These are phyloP conservation scores for Leccinum barrowsii DNA, from an alignment of 768 basidiomycete genomes.

Conservation along the genomic window DNA sequence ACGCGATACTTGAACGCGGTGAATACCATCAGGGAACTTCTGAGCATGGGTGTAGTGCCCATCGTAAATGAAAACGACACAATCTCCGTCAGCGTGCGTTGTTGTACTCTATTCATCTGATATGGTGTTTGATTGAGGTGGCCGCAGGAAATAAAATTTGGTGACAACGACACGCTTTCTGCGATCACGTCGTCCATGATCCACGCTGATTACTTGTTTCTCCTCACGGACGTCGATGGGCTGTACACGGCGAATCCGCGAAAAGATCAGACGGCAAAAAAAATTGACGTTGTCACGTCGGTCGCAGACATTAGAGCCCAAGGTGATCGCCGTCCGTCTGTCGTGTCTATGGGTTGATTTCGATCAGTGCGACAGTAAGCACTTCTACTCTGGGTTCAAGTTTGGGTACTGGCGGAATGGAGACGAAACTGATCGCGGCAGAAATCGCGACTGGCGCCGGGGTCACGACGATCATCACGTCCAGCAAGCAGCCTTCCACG, in stretches of 20 bases:
- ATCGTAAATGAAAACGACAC: slow-evolving; percentile 99
- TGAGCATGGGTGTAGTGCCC: slow-evolving; percentile 92
- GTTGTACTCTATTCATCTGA: background rate
- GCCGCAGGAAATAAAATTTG: slow-evolving; percentile 95
- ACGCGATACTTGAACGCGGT: slow-evolving; percentile 96
- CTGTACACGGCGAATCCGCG: slow-evolving; percentile 94
- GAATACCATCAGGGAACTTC: slow-evolving; percentile 88
- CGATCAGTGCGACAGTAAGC: slow-evolving; percentile 55
- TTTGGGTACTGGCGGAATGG: slow-evolving; percentile 98
- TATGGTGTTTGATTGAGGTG: background rate
- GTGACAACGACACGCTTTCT: slow-evolving; percentile 97
- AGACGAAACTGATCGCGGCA: slow-evolving; percentile 97
- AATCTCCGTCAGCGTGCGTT: slow-evolving; percentile 89
- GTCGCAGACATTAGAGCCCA: slow-evolving; percentile 75
- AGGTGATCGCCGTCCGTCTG: slow-evolving; percentile 45
- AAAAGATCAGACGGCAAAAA: slow-evolving; percentile 77
- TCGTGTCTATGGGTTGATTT: background rate
- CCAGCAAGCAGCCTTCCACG: slow-evolving; percentile 71
- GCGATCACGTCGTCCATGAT: slow-evolving; percentile 98
- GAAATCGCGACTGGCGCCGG: slow-evolving; percentile 96
- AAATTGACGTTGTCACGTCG: slow-evolving; percentile 80
- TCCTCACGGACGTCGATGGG: slow-evolving; percentile 95
- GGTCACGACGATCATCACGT: slow-evolving; percentile 86
- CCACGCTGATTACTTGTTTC: slow-evolving; percentile 94
- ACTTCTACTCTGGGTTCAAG: slow-evolving; percentile 89